phyloP scores from a whole-genome alignment of 305 asterid species.

The Rubia balearica region DNA sequence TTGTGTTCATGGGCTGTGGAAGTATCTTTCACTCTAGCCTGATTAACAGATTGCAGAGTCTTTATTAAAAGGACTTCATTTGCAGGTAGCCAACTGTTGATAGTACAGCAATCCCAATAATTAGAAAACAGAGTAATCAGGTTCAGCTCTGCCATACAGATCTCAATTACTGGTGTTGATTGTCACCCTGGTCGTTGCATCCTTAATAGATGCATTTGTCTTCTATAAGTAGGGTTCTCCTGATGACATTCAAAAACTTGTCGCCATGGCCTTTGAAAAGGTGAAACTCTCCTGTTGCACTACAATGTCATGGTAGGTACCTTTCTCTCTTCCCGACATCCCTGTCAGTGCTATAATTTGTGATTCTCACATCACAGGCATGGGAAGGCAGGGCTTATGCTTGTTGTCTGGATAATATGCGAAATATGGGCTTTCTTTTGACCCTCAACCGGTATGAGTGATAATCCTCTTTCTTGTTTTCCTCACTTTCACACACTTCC shows the following conservation, averaged over 20 bases:
- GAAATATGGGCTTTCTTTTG: slow-evolving; percentile 82
- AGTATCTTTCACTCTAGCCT: background rate
- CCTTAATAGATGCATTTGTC: slow-evolving; percentile 7
- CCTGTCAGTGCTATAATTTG: no score
- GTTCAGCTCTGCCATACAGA: slow-evolving; percentile 26
- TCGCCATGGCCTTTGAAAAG: slow-evolving; percentile 95
- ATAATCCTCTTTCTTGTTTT: no score
- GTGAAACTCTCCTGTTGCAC: slow-evolving; percentile 26
- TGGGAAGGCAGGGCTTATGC: slow-evolving; percentile 99
- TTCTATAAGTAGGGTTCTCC: slow-evolving; percentile 47
- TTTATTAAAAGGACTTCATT: slow-evolving; percentile 10
- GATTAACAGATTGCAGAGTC: background rate
- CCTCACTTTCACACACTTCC: no score
- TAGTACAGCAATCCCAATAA: slow-evolving; percentile 30
- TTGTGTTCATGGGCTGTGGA: background rate
- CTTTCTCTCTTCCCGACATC: no score
- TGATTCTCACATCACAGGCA: no score
- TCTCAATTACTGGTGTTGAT: background rate
- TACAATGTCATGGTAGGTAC: no score
- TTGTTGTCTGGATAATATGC: slow-evolving; percentile 73
- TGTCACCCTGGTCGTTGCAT: background rate
- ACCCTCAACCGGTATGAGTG: slow-evolving; percentile 84
- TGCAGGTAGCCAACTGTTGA: slow-evolving; percentile 45
- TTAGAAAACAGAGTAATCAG: slow-evolving; percentile 43
- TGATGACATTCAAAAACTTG: slow-evolving; percentile 68